phyloP scores from a whole-genome alignment of 768 basidiomycete genomes.

The Boletus patriciae region DNA sequence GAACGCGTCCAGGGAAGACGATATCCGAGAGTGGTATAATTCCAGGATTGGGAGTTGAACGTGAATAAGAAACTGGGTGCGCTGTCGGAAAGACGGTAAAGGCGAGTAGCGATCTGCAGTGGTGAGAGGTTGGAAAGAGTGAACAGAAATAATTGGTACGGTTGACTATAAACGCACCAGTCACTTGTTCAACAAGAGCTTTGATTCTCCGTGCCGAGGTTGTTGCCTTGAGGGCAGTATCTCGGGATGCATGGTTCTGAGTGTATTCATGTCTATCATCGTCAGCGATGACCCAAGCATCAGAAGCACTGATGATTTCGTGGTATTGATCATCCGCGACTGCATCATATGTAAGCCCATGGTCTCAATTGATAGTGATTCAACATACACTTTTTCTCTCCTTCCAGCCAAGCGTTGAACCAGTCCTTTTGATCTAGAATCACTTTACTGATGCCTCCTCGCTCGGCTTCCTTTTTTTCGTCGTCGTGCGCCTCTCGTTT shows the following conservation, averaged over 20 bases:
- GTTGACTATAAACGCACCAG: slow-evolving; percentile 50
- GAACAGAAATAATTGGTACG: background rate
- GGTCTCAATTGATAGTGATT: background rate
- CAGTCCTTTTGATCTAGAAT: slow-evolving; percentile 83
- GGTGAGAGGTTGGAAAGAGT: background rate
- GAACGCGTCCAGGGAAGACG: slow-evolving; percentile 87
- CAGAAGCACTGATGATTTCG: slow-evolving; percentile 72
- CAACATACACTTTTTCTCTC: slow-evolving; percentile 81
- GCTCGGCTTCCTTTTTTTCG: slow-evolving; percentile 37
- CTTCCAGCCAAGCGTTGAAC: slow-evolving; percentile 89
- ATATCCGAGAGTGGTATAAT: slow-evolving; percentile 73
- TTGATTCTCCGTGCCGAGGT: slow-evolving; percentile 82
- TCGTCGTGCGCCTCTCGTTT: slow-evolving; percentile 13
- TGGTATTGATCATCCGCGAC: slow-evolving; percentile 88
- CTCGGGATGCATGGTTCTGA: slow-evolving; percentile 15
- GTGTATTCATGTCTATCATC: slow-evolving; percentile 53
- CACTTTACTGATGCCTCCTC: slow-evolving; percentile 80
- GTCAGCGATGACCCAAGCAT: slow-evolving; percentile 85
- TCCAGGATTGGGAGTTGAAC: slow-evolving; percentile 86
- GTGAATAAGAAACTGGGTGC: slow-evolving; percentile 77
- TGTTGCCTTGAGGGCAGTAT: slow-evolving; percentile 62
- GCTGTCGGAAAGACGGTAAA: slow-evolving; percentile 73
- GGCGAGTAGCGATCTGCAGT: slow-evolving; percentile 83
- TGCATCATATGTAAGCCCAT: slow-evolving; percentile 32
- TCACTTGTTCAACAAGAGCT: slow-evolving; percentile 87